Conservation (phyloP, 2,329 filamentous ascomycete genomes). For the Nothopassalora personata region DNA sequence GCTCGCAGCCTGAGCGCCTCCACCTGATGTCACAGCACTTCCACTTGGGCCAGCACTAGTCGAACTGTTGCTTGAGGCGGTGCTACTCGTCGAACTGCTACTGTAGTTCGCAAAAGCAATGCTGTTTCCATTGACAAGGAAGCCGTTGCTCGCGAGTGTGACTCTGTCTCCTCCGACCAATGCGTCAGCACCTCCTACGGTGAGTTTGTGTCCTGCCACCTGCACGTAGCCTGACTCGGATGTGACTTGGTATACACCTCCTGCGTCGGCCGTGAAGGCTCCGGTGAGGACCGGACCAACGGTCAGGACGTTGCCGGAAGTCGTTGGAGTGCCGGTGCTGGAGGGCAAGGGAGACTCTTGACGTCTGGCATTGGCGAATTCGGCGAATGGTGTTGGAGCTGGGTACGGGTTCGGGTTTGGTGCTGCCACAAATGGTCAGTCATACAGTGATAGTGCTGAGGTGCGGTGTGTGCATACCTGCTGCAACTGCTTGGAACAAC, state of each 20-base stretch:
- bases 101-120: conserved; percentile 2
- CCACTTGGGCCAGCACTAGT: conserved; percentile 1
- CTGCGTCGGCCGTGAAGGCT: conserved; percentile 15
- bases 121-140: conserved; percentile 5
- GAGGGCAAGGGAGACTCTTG: conserved; percentile 2
- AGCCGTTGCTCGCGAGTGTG: conserved; percentile 7
- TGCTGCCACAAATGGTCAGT: no score
- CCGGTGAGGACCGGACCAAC: conserved; percentile 5
- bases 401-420: conserved; percentile 4
- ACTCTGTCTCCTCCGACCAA: conserved; percentile 13
- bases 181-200: conserved; percentile 10
- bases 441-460: no score
- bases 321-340: background rate
- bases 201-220: conserved; percentile 20
- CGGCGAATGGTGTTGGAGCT: background rate
- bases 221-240: conserved; percentile 8
- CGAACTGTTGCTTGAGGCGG: background rate
- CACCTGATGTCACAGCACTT: background rate
- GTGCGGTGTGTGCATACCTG: background rate
- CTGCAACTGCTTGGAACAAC: conserved; percentile 6
- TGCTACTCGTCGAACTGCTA: background rate
- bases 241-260: conserved; percentile 16
- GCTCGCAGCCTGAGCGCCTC: background rate
- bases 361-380: background rate
- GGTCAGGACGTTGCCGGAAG: background rate